A percentile compares a stretch with the other conserved stretches of the same genome.
These are phyloP conservation scores for Lentinula raphanica DNA, from an alignment of 768 basidiomycete genomes.

Conservation along the genomic window DNA sequence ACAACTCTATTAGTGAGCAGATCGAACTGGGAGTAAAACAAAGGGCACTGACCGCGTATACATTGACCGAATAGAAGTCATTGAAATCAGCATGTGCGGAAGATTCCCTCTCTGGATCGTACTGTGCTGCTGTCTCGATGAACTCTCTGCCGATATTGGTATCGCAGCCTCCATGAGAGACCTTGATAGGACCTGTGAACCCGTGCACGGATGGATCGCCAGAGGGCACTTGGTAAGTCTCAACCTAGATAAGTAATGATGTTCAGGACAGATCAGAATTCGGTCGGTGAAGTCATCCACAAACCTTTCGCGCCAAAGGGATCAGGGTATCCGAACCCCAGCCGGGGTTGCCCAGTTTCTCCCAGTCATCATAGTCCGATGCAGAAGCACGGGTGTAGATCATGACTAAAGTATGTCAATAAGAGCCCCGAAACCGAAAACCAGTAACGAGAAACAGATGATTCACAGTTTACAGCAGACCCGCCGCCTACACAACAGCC, in stretches of 20 bases:
- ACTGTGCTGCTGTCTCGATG: slow-evolving; percentile 27
- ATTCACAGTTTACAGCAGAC: slow-evolving; percentile 39
- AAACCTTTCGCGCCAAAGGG: slow-evolving; percentile 40
- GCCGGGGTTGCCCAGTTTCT: slow-evolving; percentile 31
- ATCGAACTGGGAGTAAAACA: neutral
- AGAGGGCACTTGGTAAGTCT: slow-evolving; percentile 29
- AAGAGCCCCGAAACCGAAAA: neutral
- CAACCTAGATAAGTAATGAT: slow-evolving; percentile 21
- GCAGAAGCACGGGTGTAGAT: slow-evolving; percentile 39
- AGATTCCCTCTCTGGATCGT: slow-evolving; percentile 28
- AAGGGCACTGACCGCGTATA: slow-evolving; percentile 24
- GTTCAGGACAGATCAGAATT: neutral
- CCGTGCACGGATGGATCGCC: slow-evolving; percentile 28
- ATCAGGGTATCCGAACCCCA: slow-evolving; percentile 41
- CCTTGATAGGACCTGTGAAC: slow-evolving; percentile 30
- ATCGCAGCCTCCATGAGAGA: slow-evolving; percentile 29
- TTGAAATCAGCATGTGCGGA: slow-evolving; percentile 24
- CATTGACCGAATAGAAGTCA: slow-evolving; percentile 23
- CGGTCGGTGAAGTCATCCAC: neutral
- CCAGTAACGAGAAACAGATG: too few species aligned
- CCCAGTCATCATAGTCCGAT: slow-evolving; percentile 47
- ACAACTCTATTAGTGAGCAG: neutral
- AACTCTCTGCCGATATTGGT: slow-evolving; percentile 32
- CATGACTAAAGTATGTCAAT: slow-evolving; percentile 13
- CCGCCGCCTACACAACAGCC: slow-evolving; percentile 43